Evolutionary conservation across 2,329 filamentous ascomycete species (phyloP).

Genomic region (Cercospora janseana): DNA sequence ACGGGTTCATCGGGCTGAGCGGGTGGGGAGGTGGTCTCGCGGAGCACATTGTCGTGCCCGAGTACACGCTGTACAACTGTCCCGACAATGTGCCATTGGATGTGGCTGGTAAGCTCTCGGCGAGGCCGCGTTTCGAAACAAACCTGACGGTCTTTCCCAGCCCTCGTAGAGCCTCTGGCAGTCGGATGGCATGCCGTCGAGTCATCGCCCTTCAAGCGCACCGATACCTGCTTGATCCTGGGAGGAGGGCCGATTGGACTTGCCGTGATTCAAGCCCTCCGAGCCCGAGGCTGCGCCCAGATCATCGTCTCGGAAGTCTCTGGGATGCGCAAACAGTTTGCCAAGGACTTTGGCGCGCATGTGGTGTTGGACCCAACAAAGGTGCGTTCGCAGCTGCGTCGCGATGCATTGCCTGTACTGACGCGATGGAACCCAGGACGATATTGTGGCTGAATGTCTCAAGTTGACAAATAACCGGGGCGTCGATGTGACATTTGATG

Average conservation of each 20-base stretch:
- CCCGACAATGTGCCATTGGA: slow-evolving; percentile 54
- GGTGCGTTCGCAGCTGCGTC: slow-evolving; percentile 40
- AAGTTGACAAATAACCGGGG: slow-evolving; percentile 48
- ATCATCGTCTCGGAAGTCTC: slow-evolving; percentile 57
- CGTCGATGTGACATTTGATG: slow-evolving; percentile 53
- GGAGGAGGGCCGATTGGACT: slow-evolving; percentile 57
- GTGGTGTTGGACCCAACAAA: slow-evolving; percentile 52
- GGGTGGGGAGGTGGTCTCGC: slow-evolving; percentile 54
- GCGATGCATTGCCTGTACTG: slow-evolving; percentile 42
- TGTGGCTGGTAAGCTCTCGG: slow-evolving; percentile 41
- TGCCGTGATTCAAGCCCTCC: slow-evolving; percentile 49
- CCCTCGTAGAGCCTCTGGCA: slow-evolving; percentile 54
- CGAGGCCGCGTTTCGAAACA: background rate
- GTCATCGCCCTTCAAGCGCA: slow-evolving; percentile 49
- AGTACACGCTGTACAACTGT: slow-evolving; percentile 47
- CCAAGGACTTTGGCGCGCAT: slow-evolving; percentile 52
- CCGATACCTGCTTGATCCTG: slow-evolving; percentile 50
- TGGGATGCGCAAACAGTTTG: slow-evolving; percentile 49
- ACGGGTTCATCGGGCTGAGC: slow-evolving; percentile 54
- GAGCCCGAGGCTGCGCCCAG: slow-evolving; percentile 44
- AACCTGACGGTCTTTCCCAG: slow-evolving; percentile 30
- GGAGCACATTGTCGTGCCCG: slow-evolving; percentile 53
- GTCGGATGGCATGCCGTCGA: slow-evolving; percentile 58
- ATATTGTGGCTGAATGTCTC: slow-evolving; percentile 47
- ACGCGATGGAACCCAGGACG: slow-evolving; percentile 50